These are phyloP conservation scores for Trametes cingulata DNA, from an alignment of 768 basidiomycete genomes.

Conservation along the genomic window DNA sequence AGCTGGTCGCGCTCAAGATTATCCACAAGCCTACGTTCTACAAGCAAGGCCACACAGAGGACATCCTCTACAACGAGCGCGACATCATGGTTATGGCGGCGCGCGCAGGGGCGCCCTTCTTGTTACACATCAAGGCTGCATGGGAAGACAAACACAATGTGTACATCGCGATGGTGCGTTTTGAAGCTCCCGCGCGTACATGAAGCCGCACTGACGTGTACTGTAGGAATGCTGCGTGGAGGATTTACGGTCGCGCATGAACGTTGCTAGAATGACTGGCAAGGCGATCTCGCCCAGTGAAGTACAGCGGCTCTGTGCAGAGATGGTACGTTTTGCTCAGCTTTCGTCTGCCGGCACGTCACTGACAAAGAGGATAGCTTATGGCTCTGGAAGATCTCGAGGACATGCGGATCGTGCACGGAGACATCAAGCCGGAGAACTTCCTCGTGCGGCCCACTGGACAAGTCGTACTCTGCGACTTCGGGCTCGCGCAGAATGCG, in stretches of 20 bases:
- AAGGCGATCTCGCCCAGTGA: not conserved
- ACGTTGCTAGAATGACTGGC: not conserved
- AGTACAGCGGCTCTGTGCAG: conserved; percentile 12
- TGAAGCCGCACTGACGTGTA: not conserved
- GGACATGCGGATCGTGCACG: conserved; percentile 7
- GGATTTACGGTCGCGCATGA: conserved; percentile 7
- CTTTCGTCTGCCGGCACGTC: not conserved
- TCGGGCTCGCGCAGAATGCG: conserved; percentile 12
- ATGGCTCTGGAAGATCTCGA: conserved; percentile 3
- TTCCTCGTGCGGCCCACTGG: conserved; percentile 14
- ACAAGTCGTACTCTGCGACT: conserved; percentile 19
- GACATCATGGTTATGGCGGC: conserved; percentile 15
- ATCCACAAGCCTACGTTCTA: conserved; percentile 21
- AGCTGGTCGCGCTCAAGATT: conserved; percentile 28
- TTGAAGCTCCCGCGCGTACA: not conserved
- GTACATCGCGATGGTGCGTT: conserved; percentile 30
- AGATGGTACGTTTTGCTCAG: conserved; percentile 11
- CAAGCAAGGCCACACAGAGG: not conserved
- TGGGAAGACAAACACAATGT: conserved; percentile 28
- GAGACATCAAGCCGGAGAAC: conserved; percentile 23
- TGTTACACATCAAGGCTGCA: conserved; percentile 16
- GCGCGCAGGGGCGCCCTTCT: not conserved
- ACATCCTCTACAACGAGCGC: conserved; percentile 14
- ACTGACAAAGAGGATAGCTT: not conserved
- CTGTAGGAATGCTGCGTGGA: conserved; percentile 9